Evolutionary conservation across 495 filamentous ascomycete genomes (phyloP).

Genomic region (Cetradonia linearis): DNA sequence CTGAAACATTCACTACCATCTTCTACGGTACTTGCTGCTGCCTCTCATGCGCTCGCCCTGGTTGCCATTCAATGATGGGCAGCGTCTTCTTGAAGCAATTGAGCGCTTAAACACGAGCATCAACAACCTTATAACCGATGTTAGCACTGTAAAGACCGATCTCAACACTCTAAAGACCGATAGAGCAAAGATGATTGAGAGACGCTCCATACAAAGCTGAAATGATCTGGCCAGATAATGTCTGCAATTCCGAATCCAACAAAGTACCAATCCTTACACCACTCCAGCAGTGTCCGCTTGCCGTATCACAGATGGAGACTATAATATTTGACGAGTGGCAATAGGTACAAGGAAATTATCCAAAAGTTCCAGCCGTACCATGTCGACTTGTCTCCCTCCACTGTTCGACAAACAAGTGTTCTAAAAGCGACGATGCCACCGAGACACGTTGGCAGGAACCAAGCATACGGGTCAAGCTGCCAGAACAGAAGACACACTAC

Average conservation of each 20-base stretch:
- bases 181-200: no score
- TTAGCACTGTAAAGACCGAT: background rate
- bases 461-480: constrained; percentile 20
- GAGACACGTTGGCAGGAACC: constrained; percentile 13
- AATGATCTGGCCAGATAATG: background rate
- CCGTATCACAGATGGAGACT: background rate
- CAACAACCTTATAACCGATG: constrained; percentile 6
- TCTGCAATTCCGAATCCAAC: background rate
- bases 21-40: background rate
- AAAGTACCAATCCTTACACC: background rate
- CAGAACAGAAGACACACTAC: constrained; percentile 33
- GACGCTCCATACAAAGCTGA: background rate
- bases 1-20: background rate
- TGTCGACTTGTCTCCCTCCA: constrained; percentile 16
- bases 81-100: background rate
- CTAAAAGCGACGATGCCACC: constrained; percentile 15
- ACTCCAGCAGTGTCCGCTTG: no score
- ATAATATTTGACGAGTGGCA: constrained; percentile 17
- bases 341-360: constrained; percentile 18
- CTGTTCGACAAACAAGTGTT: constrained; percentile 3
- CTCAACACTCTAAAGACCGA: background rate
- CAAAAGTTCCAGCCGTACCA: constrained; percentile 21
- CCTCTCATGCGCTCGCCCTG: constrained; percentile 6
- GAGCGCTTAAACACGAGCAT: background rate
- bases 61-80: constrained; percentile 3